Base-by-base conservation (phyloP, 768 basidiomycete genomes). In the Crucibulum laeve region DNA sequence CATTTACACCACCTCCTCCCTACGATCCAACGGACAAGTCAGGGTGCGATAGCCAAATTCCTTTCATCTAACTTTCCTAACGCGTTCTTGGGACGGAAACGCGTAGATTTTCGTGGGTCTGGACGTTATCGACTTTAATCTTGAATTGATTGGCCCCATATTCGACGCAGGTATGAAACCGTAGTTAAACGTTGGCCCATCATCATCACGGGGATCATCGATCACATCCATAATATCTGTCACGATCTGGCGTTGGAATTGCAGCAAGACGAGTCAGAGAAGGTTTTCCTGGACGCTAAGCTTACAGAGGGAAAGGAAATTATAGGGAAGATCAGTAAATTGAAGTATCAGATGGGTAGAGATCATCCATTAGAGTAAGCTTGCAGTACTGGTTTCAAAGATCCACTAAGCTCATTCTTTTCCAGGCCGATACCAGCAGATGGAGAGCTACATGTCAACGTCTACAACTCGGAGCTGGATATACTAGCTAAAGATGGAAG, bases 291-390 rank as follows among this genome's bases (percentile, higher is more conserved):
- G 10, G 59, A 70, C 11, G 65, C 56, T 46, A 76, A 71, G 60
- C 65, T 91, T 30, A 61, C 62, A n/a, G 90, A 96, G 59, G 91
- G 89, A 1, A 88, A 84, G 55, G 67, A 53, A 11, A 80, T 96
- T 47, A 91, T 97, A 42, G 73, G 78, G 45, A 71, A 77, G 55
- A 69, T 88, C 38, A 80, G 83, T 54, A 77, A 77, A 58, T 64
- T 97, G 47, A 97, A 95, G 65, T 89, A 92, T 63, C 80, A 85
- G 55, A 94, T 96, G 87, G 83, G 79, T 0, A 72, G 87, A 49
- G 84, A 95, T 61, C 77, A 76, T 40, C 56, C 68, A 19, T 59
- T 92, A 44, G 73, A 80, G 90, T 91, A 55, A 58, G 79, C 30
- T 22, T 13, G 30, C 4, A 30, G 14, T 38, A 35, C 39, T 6